Evolutionary conservation across 495 filamentous ascomycete genomes (phyloP).

Genomic region (Friedmanniomyces simplex): DNA sequence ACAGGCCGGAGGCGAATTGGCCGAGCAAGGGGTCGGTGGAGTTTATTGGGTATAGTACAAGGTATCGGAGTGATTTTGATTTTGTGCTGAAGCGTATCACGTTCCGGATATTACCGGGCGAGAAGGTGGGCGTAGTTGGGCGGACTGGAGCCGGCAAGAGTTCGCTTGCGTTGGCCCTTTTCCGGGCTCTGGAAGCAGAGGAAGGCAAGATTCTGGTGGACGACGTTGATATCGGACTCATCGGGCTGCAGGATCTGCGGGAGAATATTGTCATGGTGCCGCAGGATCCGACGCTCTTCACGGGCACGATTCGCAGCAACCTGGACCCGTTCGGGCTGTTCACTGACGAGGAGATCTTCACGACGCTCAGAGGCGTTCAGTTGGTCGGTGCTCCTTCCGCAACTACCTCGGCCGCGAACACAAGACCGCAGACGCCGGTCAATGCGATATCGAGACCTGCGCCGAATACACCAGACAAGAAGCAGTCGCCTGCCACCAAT

Average conservation of each 20-base stretch:
- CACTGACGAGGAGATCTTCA: slow-evolving; percentile 85
- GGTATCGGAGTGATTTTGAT: slow-evolving; percentile 81
- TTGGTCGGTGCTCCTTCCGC: slow-evolving; percentile 57
- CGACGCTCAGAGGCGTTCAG: slow-evolving; percentile 79
- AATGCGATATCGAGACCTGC: slow-evolving; percentile 32
- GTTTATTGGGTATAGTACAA: slow-evolving; percentile 77
- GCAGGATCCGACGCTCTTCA: slow-evolving; percentile 96
- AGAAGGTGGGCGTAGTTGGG: slow-evolving; percentile 96
- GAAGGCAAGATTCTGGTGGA: slow-evolving; percentile 85
- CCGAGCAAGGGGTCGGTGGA: slow-evolving; percentile 76
- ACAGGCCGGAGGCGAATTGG: slow-evolving; percentile 69
- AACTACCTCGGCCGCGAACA: slow-evolving; percentile 37
- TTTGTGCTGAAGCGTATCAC: slow-evolving; percentile 71
- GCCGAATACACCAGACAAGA: slow-evolving; percentile 27
- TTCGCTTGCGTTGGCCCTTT: slow-evolving; percentile 88
- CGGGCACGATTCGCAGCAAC: slow-evolving; percentile 88
- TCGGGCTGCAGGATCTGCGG: slow-evolving; percentile 83
- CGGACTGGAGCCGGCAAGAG: slow-evolving; percentile 96
- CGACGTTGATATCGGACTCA: slow-evolving; percentile 73
- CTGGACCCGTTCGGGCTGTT: slow-evolving; percentile 89
- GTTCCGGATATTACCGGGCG: slow-evolving; percentile 74
- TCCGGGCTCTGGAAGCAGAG: slow-evolving; percentile 91
- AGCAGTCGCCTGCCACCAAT: slow-evolving; percentile 8
- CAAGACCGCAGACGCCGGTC: slow-evolving; percentile 22
- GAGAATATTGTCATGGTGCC: slow-evolving; percentile 96